These are phyloP conservation scores for Penicillium nordicum DNA, from an alignment of 2,329 filamentous ascomycete species.

Conservation along the genomic window DNA sequence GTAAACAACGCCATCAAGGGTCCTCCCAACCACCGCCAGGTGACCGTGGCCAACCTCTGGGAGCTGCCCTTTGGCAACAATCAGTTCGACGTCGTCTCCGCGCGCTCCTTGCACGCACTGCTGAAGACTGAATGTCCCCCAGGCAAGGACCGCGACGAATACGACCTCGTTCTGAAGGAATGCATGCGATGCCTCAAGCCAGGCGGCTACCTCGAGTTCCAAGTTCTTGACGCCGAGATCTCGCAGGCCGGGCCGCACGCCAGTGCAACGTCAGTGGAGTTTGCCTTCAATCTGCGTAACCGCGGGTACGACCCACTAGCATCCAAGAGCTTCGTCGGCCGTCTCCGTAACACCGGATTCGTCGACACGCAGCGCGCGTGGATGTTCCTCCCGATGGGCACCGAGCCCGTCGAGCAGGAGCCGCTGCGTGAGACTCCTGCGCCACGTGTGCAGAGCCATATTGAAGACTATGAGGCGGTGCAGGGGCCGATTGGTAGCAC, in stretches of 20 bases:
- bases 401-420: constrained; percentile 45
- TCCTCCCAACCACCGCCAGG: constrained; percentile 80
- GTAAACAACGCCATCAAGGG: constrained; percentile 74
- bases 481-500: constrained; percentile 61
- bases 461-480: constrained; percentile 56
- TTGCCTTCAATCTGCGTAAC: constrained; percentile 83
- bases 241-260: constrained; percentile 77
- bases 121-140: constrained; percentile 66
- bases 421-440: constrained; percentile 43
- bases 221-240: constrained; percentile 83
- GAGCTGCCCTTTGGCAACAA: constrained; percentile 79
- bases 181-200: constrained; percentile 90
- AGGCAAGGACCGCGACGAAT: constrained; percentile 74
- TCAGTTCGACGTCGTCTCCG: constrained; percentile 88
- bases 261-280: constrained; percentile 83
- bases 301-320: constrained; percentile 85
- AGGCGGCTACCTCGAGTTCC: constrained; percentile 88
- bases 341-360: constrained; percentile 74
- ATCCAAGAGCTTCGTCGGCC: constrained; percentile 73
- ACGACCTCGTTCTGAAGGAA: constrained; percentile 78
- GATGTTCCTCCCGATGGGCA: constrained; percentile 82
- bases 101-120: constrained; percentile 78
- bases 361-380: constrained; percentile 77
- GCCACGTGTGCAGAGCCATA: constrained; percentile 35
- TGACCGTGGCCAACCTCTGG: constrained; percentile 72